Conservation (phyloP, 306 rosid genomes). For the Nissolia schottii region DNA sequence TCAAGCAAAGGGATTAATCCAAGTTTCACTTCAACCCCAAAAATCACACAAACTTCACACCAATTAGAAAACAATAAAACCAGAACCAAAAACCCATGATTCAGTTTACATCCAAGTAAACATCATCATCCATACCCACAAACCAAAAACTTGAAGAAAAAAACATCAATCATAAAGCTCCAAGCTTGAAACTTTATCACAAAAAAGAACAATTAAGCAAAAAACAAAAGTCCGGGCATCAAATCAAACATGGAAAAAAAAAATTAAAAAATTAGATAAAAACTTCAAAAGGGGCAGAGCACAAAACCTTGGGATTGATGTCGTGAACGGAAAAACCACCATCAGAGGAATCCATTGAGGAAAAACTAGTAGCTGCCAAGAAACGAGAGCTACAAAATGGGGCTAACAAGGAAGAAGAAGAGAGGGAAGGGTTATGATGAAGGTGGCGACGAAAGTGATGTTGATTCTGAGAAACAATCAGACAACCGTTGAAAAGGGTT, state of each 20-base stretch:
- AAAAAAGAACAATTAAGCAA: neutral
- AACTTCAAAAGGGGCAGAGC: neutral
- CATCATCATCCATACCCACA: neutral
- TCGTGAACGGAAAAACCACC: too few species aligned
- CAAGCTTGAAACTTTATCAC: neutral
- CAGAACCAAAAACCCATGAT: constrained; percentile 28
- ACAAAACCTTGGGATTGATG: constrained; percentile 69
- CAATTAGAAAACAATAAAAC: neutral
- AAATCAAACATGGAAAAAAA: neutral
- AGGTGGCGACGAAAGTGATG: neutral
- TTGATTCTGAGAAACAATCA: neutral
- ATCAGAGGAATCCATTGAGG: constrained; percentile 38
- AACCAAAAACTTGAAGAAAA: neutral
- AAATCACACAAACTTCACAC: neutral
- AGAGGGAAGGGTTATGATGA: neutral
- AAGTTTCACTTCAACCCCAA: neutral
- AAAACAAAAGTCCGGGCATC: neutral
- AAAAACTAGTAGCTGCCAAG: constrained; percentile 31
- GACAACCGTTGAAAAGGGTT: constrained; percentile 36
- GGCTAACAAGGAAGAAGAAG: neutral
- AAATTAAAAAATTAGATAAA: neutral
- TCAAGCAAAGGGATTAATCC: neutral
- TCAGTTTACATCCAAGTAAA: neutral
- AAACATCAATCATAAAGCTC: constrained; percentile 15
- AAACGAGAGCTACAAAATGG: constrained; percentile 34